Conservation (phyloP, 371 early-diverging fungal genomes). For the Chytridium lagenaria region DNA sequence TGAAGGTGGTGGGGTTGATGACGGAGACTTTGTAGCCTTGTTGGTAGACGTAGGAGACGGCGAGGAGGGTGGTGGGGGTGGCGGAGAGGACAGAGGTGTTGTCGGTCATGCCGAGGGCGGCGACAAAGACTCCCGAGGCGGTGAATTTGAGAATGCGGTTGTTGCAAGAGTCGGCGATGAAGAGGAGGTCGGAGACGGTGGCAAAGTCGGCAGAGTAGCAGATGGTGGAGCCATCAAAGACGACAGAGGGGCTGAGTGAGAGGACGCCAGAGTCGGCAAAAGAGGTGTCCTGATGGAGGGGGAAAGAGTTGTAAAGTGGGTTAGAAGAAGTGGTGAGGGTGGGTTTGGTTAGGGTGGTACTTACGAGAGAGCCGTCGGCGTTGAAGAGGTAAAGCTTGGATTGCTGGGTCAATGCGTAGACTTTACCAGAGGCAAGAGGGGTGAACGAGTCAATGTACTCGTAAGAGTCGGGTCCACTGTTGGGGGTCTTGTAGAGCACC, state of each 20-base stretch:
- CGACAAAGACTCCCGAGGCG: neutral
- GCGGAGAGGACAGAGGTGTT: neutral
- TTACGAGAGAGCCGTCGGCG: neutral
- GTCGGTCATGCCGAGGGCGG: neutral
- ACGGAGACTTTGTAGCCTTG: neutral
- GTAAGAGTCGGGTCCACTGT: neutral
- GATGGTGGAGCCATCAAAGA: neutral
- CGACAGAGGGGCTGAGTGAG: neutral
- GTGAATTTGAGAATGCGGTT: slow-evolving; percentile 1
- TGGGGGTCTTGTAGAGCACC: no score
- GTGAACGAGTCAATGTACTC: neutral
- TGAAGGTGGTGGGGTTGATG: neutral
- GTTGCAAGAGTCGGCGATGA: slow-evolving; percentile 12
- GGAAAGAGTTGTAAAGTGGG: no score
- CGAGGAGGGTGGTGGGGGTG: neutral
- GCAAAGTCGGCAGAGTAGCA: neutral
- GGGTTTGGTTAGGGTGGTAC: no score
- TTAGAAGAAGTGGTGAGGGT: no score
- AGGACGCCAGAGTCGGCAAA: neutral
- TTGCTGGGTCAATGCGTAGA: neutral
- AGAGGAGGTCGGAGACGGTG: neutral
- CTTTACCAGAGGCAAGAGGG: neutral
- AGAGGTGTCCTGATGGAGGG: no score
- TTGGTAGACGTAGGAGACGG: neutral
- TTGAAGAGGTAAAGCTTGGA: neutral